These are phyloP conservation scores for Selaginella tamariscina DNA, from an alignment of 75 land plant genomes.

Conservation along the genomic window DNA sequence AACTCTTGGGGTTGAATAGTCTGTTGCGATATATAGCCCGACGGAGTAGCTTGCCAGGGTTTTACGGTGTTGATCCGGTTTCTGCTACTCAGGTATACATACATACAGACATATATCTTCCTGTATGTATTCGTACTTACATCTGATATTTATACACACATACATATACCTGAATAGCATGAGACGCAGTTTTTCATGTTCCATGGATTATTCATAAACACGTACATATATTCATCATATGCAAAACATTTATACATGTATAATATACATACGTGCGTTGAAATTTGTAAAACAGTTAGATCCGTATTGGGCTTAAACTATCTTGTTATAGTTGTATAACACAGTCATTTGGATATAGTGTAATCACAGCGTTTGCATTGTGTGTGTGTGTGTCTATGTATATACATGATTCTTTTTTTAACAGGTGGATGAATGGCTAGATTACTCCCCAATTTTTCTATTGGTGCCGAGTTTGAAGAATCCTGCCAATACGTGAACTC, in stretches of 20 bases:
- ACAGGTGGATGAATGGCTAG: constrained; percentile 85
- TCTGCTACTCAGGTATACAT: constrained; percentile 33
- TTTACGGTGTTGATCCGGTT: constrained; percentile 35
- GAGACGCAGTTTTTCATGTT: not conserved
- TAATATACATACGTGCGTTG: not conserved
- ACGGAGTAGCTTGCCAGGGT: constrained; percentile 20
- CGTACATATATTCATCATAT: too few species aligned
- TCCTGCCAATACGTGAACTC: constrained; percentile 47
- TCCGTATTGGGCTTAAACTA: not conserved
- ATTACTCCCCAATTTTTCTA: constrained; percentile 43
- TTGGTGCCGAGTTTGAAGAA: constrained; percentile 76
- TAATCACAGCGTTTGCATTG: not conserved
- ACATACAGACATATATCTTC: too few species aligned
- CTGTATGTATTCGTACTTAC: not conserved
- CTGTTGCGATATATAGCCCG: constrained; percentile 44
- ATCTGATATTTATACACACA: not conserved
- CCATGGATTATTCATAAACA: too few species aligned
- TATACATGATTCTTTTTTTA: not conserved
- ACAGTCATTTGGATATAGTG: not conserved
- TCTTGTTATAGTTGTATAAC: not conserved
- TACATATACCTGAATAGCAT: not conserved
- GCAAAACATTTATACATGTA: not conserved
- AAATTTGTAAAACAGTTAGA: not conserved
- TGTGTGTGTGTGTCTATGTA: not conserved
- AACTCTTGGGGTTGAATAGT: constrained; percentile 30